Evolutionary conservation across 2,329 filamentous ascomycete species (phyloP).

Genomic region (Fusarium verrucosum): DNA sequence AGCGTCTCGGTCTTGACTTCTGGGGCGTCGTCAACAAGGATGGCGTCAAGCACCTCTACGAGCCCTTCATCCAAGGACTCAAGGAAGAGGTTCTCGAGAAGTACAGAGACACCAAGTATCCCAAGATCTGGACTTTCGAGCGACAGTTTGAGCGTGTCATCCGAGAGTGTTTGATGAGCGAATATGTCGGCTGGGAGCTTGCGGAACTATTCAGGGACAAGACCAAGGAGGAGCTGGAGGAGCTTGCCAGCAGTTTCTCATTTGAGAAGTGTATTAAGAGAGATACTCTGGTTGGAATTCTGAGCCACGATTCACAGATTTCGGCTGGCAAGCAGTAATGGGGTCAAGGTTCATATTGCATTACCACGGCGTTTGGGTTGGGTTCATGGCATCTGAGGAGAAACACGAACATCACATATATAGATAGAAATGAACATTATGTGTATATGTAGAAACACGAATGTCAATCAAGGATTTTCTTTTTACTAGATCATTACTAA

Average conservation of each 20-base stretch:
- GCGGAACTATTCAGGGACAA: slow-evolving; percentile 63
- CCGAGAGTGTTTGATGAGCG: slow-evolving; percentile 55
- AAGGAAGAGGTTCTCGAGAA: slow-evolving; percentile 55
- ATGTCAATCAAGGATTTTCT: neutral
- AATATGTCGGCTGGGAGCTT: slow-evolving; percentile 63
- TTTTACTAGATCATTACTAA: neutral
- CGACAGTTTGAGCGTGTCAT: slow-evolving; percentile 58
- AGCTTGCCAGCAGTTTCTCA: slow-evolving; percentile 60
- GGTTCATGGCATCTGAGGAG: neutral
- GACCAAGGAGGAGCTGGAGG: slow-evolving; percentile 62
- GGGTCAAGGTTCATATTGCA: neutral
- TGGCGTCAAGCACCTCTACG: slow-evolving; percentile 50
- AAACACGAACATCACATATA: neutral
- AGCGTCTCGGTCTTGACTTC: slow-evolving; percentile 60
- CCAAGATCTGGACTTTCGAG: slow-evolving; percentile 60
- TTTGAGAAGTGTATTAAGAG: slow-evolving; percentile 64
- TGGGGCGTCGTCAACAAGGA: slow-evolving; percentile 57
- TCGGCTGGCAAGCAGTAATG: neutral
- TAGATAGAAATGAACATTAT: neutral
- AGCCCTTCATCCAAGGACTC: slow-evolving; percentile 53
- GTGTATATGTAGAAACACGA: neutral
- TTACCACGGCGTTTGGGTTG: neutral
- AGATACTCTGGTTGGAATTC: slow-evolving; percentile 60
- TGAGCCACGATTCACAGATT: slow-evolving; percentile 45
- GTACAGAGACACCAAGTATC: slow-evolving; percentile 56